Evolutionary conservation across 2,329 filamentous ascomycete genomes (phyloP), one percentile per base, ranked within the genome.

Genomic region (Phoma herbarum): DNA sequence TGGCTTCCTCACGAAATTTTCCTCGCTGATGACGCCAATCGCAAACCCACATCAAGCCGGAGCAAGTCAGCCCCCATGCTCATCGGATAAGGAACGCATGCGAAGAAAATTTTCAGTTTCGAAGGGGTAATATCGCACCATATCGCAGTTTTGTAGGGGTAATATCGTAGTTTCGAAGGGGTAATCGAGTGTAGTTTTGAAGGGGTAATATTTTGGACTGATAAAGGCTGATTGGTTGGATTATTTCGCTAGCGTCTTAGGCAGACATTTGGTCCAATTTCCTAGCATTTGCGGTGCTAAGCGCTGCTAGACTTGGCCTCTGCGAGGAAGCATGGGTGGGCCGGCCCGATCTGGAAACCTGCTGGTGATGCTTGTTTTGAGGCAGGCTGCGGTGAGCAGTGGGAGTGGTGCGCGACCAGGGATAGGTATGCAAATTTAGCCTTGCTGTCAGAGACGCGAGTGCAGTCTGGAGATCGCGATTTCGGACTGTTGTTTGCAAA

Each of bases 71-170:
- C 55, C 44, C 55, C 44, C 49, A 53, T 58, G 56, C 50, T n/a
- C n/a, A n/a, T n/a, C n/a, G n/a, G n/a, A n/a, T n/a, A n/a, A n/a
- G n/a, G n/a, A n/a, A n/a, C n/a, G n/a, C n/a, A n/a, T n/a, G n/a
- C 4, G 14, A 3, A 11, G 47, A 47, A 72, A 69, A 68, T 74
- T 74, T 75, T 75, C 66, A 75, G 52, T 76, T 76, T 74, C 56
- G 69, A 68, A 71, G 73, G 73, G 72, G 73, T 76, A 76, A 76
- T 73, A 35, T n/a, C 41, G 20, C 18, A 31, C 23, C 18, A 44
- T 28, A 39, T 23, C 20, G 18, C 14, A 55, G 45, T 55, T 60
- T 60, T 7, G 52, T 44, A 60, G 57, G 57, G 57, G 57, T 66
- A 61, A 59, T 45, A 28, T 12, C 9, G 43, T 31, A 60, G 66